phyloP scores from a whole-genome alignment of 2,329 filamentous ascomycete species.

The Shiraia sp. region DNA sequence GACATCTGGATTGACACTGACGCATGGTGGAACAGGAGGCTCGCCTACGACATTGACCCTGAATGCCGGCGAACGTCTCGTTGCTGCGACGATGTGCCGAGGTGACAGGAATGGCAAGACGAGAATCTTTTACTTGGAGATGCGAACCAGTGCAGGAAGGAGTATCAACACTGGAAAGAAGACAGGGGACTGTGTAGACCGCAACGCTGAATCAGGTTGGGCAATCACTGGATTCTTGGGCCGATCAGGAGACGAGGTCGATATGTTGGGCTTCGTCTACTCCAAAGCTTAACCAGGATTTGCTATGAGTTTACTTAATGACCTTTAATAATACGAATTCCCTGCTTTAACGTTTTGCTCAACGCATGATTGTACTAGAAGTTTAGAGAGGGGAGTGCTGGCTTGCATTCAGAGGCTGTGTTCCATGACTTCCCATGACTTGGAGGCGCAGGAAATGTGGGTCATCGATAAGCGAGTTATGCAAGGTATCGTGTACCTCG shows the following conservation, averaged over 20 bases:
- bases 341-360: background rate
- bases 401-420: too few species aligned
- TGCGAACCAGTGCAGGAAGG: constrained; percentile 56
- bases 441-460: too few species aligned
- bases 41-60: constrained; percentile 49
- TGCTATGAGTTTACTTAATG: background rate
- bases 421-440: too few species aligned
- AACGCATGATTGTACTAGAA: too few species aligned
- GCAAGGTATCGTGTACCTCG: too few species aligned
- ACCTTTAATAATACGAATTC: background rate
- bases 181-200: constrained; percentile 54
- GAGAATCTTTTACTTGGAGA: constrained; percentile 60
- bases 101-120: constrained; percentile 52
- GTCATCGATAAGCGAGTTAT: too few species aligned
- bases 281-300: constrained; percentile 8
- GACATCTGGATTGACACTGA: constrained; percentile 53
- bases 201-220: constrained; percentile 54
- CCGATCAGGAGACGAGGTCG: constrained; percentile 59
- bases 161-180: constrained; percentile 51
- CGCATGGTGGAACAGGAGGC: constrained; percentile 61
- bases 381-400: too few species aligned
- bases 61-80: constrained; percentile 55
- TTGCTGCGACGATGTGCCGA: constrained; percentile 55
- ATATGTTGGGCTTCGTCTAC: constrained; percentile 53
- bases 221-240: constrained; percentile 60